phyloP scores from a whole-genome alignment of 1,284 basidiomycete genomes.

The Apiotrichum porosum region DNA sequence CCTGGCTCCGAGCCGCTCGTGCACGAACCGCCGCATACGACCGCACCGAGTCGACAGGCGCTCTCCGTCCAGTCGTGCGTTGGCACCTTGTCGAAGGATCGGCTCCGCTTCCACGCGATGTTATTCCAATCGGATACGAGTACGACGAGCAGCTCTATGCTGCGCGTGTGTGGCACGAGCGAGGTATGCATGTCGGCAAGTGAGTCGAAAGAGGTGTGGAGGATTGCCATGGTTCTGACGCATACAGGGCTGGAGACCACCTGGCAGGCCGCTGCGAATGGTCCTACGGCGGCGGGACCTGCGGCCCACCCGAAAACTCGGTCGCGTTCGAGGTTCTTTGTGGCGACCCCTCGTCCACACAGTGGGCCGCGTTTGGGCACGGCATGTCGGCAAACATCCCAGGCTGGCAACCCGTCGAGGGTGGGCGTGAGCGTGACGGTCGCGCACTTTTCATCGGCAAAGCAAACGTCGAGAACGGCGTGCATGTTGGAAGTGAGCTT shows the following conservation, averaged over 20 bases:
- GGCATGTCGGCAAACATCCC: constrained; percentile 30
- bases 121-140: constrained; percentile 43
- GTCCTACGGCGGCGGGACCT: constrained; percentile 37
- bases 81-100: constrained; percentile 43
- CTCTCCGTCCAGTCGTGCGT: constrained; percentile 32
- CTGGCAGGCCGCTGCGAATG: constrained; percentile 35
- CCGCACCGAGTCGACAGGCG: background rate
- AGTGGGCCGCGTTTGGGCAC: constrained; percentile 41
- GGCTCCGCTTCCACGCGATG: constrained; percentile 35
- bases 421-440: constrained; percentile 40
- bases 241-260: constrained; percentile 33
- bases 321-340: constrained; percentile 46
- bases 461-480: constrained; percentile 34
- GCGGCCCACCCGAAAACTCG: constrained; percentile 1
- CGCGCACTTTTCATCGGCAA: constrained; percentile 37
- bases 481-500: constrained; percentile 44
- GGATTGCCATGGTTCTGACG: background rate
- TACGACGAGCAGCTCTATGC: constrained; percentile 39
- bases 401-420: constrained; percentile 42
- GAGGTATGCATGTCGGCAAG: constrained; percentile 47
- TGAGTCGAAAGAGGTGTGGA: constrained; percentile 16
- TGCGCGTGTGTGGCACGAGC: constrained; percentile 39
- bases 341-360: constrained; percentile 34
- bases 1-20: constrained; percentile 63
- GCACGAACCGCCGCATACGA: constrained; percentile 55